phyloP scores from a whole-genome alignment of 2,329 filamentous ascomycete species.

The Endoconidiophora polonica region DNA sequence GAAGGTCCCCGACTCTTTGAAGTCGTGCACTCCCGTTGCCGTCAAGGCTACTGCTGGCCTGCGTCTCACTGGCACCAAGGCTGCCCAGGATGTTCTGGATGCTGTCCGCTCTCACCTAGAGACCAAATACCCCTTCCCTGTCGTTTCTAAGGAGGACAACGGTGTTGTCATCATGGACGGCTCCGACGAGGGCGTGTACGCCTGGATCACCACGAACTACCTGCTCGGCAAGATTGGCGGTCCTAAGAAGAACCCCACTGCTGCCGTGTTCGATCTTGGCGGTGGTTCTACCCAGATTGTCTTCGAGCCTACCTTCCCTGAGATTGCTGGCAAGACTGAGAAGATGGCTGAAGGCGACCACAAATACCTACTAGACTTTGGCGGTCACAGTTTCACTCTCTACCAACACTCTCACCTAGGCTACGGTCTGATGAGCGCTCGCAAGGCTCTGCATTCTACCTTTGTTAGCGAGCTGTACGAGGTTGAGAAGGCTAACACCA shows the following conservation, averaged over 20 bases:
- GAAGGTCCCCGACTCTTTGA: conserved; percentile 72
- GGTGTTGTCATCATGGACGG: conserved; percentile 97
- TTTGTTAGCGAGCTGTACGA: conserved; percentile 58
- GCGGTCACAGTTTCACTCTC: conserved; percentile 75
- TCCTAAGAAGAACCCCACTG: conserved; percentile 76
- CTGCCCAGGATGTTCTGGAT: conserved; percentile 68
- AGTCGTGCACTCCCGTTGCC: conserved; percentile 84
- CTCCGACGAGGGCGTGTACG: conserved; percentile 91
- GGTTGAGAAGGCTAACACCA: conserved; percentile 38
- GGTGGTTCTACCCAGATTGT: conserved; percentile 97
- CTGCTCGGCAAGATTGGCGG: conserved; percentile 93
- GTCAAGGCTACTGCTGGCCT: conserved; percentile 95
- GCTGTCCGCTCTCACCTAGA: conserved; percentile 75
- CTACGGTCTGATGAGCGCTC: conserved; percentile 90
- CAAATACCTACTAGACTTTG: conserved; percentile 84
- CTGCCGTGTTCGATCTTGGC: conserved; percentile 88
- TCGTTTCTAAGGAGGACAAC: conserved; percentile 67
- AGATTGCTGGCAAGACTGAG: conserved; percentile 59
- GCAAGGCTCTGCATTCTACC: conserved; percentile 64
- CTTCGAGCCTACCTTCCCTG: conserved; percentile 82
- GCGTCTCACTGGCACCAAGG: conserved; percentile 65
- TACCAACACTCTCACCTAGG: conserved; percentile 98
- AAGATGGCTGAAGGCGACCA: conserved; percentile 80
- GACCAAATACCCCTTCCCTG: conserved; percentile 82
- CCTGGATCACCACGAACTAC: conserved; percentile 99